Evolutionary conservation across 768 basidiomycete genomes (phyloP).

Genomic region (Russula foetens): DNA sequence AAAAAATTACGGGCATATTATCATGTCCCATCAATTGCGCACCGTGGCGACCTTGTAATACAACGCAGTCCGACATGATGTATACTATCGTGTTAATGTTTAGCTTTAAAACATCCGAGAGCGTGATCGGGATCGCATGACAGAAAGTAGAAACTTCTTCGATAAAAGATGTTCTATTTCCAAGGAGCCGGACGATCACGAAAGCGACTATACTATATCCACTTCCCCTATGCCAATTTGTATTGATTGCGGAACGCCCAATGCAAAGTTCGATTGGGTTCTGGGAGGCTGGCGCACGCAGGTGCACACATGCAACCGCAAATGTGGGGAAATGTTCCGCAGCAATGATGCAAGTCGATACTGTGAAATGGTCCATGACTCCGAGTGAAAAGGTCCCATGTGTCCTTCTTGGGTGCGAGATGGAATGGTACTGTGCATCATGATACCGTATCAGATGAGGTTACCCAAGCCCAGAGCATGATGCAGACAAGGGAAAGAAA

Average conservation of each 20-base stretch:
- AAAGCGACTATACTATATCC: not conserved
- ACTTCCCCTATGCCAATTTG: not conserved
- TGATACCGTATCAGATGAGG: not conserved
- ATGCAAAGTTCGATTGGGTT: not conserved
- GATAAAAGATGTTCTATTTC: not conserved
- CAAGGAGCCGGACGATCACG: not conserved
- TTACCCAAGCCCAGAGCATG: not conserved
- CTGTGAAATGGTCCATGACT: not conserved
- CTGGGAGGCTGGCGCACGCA: not conserved
- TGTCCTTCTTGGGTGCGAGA: not conserved
- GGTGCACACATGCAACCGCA: not conserved
- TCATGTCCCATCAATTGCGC: not conserved
- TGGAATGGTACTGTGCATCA: not conserved
- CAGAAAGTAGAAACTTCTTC: not conserved
- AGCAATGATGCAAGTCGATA: not conserved
- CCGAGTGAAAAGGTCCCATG: not conserved
- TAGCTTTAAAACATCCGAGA: not conserved
- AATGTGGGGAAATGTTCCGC: not conserved
- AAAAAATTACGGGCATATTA: not conserved
- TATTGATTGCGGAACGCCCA: not conserved
- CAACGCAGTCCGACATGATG: not conserved
- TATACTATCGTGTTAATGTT: not conserved
- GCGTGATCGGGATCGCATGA: not conserved
- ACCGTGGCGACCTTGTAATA: not conserved
- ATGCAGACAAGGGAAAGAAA: not conserved